Evolutionary conservation across 176 grass and related monocot species (phyloP).

Genomic region (Oryza nivara): DNA sequence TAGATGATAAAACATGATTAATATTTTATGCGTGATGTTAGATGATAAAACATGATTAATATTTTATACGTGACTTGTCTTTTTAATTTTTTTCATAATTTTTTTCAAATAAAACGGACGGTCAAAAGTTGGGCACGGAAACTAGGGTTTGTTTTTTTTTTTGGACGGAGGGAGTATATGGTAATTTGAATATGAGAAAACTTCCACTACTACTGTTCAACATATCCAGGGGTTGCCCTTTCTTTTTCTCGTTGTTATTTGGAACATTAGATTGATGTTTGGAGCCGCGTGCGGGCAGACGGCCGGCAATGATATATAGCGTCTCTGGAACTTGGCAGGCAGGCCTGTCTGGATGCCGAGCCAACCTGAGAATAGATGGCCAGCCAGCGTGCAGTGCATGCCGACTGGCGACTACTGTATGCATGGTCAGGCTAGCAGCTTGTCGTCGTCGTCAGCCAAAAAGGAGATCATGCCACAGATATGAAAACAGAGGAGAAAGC

Average conservation of each 20-base stretch:
- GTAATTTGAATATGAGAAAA: neutral
- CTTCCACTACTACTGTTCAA: too few relatives aligned
- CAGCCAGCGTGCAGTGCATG: neutral
- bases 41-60: too few relatives aligned
- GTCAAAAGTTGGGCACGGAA: too few relatives aligned
- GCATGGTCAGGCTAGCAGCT: neutral
- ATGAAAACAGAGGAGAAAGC: neutral
- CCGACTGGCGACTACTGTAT: neutral
- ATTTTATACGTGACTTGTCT: too few relatives aligned
- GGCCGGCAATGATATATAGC: neutral
- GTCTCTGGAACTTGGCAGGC: neutral
- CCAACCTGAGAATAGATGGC: neutral
- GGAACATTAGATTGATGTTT: neutral
- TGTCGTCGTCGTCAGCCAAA: neutral
- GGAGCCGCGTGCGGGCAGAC: neutral
- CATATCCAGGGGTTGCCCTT: neutral
- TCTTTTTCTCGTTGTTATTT: neutral
- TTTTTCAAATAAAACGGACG: too few relatives aligned
- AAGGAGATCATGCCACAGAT: neutral
- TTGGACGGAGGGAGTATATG: too few relatives aligned
- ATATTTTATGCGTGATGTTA: too few relatives aligned
- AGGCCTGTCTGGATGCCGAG: neutral
- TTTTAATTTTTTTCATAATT: too few relatives aligned
- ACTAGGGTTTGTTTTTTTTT: too few relatives aligned
- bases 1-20: too few relatives aligned